Evolutionary conservation across 768 basidiomycete genomes (phyloP), one percentile per base, ranked within the genome.

Genomic region (Termitomyces heimii): DNA sequence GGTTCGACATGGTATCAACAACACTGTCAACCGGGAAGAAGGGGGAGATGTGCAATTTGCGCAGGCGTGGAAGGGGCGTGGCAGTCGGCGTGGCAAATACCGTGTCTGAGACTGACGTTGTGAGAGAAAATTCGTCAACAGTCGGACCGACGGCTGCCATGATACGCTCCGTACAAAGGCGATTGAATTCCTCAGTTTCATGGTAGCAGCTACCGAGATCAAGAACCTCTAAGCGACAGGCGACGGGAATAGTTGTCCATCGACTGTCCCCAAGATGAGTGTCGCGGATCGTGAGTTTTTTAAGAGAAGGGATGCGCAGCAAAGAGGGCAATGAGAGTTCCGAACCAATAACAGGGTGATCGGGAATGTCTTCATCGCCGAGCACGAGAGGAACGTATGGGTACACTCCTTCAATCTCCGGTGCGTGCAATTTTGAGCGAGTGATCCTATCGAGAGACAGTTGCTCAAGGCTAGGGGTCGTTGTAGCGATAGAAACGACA

Each of bases 251-350:
- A 26, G 73, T 71, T n/a, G 75, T 70, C 85, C 84, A 85, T 35
- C 72, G 72, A 48, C 73, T 72, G 67, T 85, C 83, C 16, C 86
- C 86, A 55, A 90, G 77, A 70, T 88, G 88, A 0, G 86, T 88
- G 65, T 88, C 86, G 55, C 78, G 79, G 63, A 90, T 82, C 43
- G 77, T 76, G 61, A 90, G 83, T 60, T 77, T 78, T 29, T 74
- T 77, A 39, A 90, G 81, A 45, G 80, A 75, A 7, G 84, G 78
- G 47, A 90, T 76, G 61, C 79, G 78, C 49, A 90, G 77, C 53
- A 90, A 81, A 13, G 80, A 82, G 2, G 88, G 86, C 2, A 90
- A 79, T 20, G 74, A 76, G 51, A 89, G 82, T 40, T 82, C 78
- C 20, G 78, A 69, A 37, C 82, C 85, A 58, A 85, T 70, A 44